Evolutionary conservation across 2,329 filamentous ascomycete genomes (phyloP), one percentile per base, ranked within the genome.

Genomic region (Macrophomina phaseolina): DNA sequence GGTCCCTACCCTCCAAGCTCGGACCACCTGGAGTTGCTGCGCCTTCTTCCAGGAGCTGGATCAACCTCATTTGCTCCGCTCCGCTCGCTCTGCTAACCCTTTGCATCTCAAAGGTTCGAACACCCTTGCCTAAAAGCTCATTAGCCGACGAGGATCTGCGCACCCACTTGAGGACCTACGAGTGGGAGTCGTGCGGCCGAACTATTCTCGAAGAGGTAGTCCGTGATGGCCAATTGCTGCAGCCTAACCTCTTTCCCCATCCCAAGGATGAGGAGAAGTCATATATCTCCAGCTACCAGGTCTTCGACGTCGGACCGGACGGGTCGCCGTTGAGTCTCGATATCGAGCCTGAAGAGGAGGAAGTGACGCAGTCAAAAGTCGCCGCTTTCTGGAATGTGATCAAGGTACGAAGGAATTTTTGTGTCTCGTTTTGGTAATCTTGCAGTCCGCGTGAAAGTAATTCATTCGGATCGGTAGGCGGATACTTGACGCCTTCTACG

Each of bases 291-390:
- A 85, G 85, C 16, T 86, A 86, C 68, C 85, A 87, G 69, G 82
- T 88, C 4, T 88, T 86, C 70, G 86, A 88, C 68, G 79, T 89
- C 12, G 81, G 80, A 0, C 74, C 75, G 4, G 81, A 86, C 64
- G 83, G 83, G 2, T 70, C 74, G 1, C 80, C 82, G 2, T 67
- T 81, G 8, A 70, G 78, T 1, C 74, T 80, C 2, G 78, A 80
- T 46, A 68, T 73, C 12, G 72, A 72, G 18, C 69, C 75, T 5
- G 74, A 79, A 14, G 72, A 72, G n/a, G 73, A 70, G 49, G 77
- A 63, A 28, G 55, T 42, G 40, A 32, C 49, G 5, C 46, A 76
- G 68, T 77, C 74, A 2, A 77, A 72, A 68, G 63, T 73, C 71
- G 69, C 75, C 74, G 67, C 65, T 0, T 73, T 79, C 1, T 80